These are phyloP conservation scores for Auricularia cornea DNA, from an alignment of 768 basidiomycete species.

Conservation along the genomic window DNA sequence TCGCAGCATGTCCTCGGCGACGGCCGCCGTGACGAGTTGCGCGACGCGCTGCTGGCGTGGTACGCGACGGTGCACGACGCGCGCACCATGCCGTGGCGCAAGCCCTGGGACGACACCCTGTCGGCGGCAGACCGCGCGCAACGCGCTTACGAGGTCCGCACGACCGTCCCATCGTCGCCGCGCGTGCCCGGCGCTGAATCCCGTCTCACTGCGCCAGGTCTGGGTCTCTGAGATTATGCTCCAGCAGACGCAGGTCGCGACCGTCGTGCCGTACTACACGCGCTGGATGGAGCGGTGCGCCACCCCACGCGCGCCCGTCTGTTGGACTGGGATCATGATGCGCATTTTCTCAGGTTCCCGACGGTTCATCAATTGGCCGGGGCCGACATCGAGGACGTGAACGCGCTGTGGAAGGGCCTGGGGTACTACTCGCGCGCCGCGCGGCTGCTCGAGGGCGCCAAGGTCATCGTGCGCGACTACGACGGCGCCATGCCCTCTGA, in stretches of 20 bases:
- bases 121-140: conserved; percentile 62
- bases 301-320: conserved; percentile 7
- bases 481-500: conserved; percentile 70
- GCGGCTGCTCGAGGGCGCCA: conserved; percentile 73
- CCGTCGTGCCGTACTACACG: conserved; percentile 90
- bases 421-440: conserved; percentile 87
- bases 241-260: conserved; percentile 89
- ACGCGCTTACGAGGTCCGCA: conserved; percentile 79
- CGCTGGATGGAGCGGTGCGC: conserved; percentile 75
- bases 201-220: no score
- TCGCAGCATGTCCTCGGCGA: neutral
- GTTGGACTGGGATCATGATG: neutral
- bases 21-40: conserved; percentile 20
- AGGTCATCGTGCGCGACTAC: conserved; percentile 61
- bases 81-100: conserved; percentile 91
- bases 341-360: conserved; percentile 51
- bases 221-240: conserved; percentile 94
- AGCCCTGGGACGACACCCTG: conserved; percentile 46
- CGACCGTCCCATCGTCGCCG: neutral
- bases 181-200: no score
- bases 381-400: conserved; percentile 76
- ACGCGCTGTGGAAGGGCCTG: conserved; percentile 83
- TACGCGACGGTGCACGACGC: conserved; percentile 55
- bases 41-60: conserved; percentile 54
- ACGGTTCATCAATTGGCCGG: conserved; percentile 66